A percentile compares a stretch with the other conserved stretches of the same genome.
Evolutionary conservation across 2,329 filamentous ascomycete genomes (phyloP).

Genomic region (Aspergillus ibericus): DNA sequence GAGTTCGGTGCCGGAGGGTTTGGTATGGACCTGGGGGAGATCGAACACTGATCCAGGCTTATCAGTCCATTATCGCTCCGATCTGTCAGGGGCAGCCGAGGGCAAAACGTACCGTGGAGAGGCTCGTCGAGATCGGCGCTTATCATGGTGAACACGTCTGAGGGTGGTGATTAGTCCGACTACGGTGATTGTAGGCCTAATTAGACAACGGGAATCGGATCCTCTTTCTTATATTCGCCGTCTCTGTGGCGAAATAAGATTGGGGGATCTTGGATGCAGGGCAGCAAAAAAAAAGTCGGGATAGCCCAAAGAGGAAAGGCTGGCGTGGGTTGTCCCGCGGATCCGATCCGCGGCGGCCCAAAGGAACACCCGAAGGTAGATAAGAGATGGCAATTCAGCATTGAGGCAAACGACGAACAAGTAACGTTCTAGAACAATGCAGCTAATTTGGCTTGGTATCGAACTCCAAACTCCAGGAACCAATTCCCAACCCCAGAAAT

Average conservation of each 20-base stretch:
- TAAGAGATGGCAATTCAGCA: background rate
- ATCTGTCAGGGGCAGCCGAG: conserved; percentile 19
- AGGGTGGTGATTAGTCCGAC: conserved; percentile 5
- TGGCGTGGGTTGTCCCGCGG: conserved; percentile 28
- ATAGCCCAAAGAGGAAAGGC: conserved; percentile 35
- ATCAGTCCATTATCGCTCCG: conserved; percentile 31
- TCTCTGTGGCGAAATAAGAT: conserved; percentile 18
- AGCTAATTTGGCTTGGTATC: conserved; percentile 7
- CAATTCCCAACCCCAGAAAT: conserved; percentile 1
- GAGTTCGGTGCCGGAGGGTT: conserved; percentile 66
- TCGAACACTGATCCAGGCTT: conserved; percentile 59
- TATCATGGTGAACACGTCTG: conserved; percentile 30
- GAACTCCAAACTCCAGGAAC: conserved; percentile 18
- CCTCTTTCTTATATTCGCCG: conserved; percentile 11
- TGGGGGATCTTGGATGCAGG: conserved; percentile 20
- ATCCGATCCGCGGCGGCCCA: conserved; percentile 20
- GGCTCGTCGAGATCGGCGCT: conserved; percentile 36
- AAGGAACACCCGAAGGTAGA: conserved; percentile 2
- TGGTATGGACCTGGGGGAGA: conserved; percentile 79
- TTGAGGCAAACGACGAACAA: background rate
- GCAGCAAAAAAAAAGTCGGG: conserved; percentile 31
- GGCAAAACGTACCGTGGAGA: conserved; percentile 37
- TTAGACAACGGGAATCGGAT: background rate
- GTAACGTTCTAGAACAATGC: background rate
- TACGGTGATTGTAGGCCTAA: background rate